Base-by-base conservation (phyloP, 352 stramenopile genomes). In the Blastocystis sp. region DNA sequence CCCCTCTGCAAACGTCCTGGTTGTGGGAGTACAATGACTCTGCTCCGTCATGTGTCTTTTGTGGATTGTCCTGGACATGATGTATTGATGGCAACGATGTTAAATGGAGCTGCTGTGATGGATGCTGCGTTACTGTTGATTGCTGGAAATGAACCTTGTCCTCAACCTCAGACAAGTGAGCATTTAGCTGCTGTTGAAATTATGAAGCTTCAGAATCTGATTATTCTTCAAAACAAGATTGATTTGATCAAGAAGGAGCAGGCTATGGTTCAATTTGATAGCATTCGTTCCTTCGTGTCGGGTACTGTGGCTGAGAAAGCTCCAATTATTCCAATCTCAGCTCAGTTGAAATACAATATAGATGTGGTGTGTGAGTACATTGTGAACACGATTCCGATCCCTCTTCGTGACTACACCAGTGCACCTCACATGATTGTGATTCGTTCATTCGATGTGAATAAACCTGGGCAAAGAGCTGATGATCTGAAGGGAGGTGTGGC, bases 31-130 rank as follows among this genome's bases (percentile, higher is more conserved):
- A 93, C 90, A 30, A 95, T 94, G 89, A 90, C 92, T 51, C 90
- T 96, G 24, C 90, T 93, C 60, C 95, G 97, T 88, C 97, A 99
- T 91, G 95, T 99, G 42, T 98, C 95, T 66, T 99, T 99, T 91
- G 97, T 99, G 5, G 97, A 99, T 92, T 99, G 97, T 93, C 97
- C 97, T 19, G 97, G 97, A 81, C 97, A 99, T 94, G 97, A 99
- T 92, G 99, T 99, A 94, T 94, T 99, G 89, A 99, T 99, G 97
- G 97, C 97, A 57, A 99, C 97, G 91, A 99, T 99, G 97, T 93
- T 99, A 35, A 99, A 99, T 94, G 97, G 97, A 90, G 97, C 97
- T 1, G 97, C 97, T 44, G 97, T 99, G 89, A 99, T 99, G 97
- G 97, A 99, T 92, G 97, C 97, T 54, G 97, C 97, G 1, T 93